phyloP scores from a whole-genome alignment of 495 filamentous ascomycete species.

The Sphaerosporella brunnea region DNA sequence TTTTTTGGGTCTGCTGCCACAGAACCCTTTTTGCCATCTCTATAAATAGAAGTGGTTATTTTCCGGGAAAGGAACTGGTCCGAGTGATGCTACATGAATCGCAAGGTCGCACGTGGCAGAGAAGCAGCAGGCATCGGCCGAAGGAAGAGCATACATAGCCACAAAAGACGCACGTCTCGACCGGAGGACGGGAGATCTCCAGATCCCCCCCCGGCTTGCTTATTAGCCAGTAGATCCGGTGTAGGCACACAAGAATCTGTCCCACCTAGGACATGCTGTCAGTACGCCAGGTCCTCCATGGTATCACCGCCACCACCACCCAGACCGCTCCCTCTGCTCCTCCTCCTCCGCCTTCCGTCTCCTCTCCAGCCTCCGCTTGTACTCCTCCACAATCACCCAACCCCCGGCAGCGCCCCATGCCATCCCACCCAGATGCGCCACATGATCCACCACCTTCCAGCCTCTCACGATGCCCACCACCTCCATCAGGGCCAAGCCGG shows the following conservation, averaged over 20 bases:
- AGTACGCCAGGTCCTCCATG: too few species aligned
- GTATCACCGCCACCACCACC: background rate
- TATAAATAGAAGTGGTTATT: background rate
- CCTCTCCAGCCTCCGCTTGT: conserved; percentile 13
- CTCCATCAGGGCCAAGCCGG: conserved; percentile 32
- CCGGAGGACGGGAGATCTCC: too few species aligned
- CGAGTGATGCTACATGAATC: background rate
- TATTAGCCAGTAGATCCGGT: too few species aligned
- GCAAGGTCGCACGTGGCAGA: background rate
- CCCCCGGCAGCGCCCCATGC: conserved; percentile 11
- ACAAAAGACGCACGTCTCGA: too few species aligned
- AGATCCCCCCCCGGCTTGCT: too few species aligned
- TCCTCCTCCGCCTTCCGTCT: conserved; percentile 8
- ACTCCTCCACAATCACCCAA: conserved; percentile 15
- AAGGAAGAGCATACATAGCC: too few species aligned
- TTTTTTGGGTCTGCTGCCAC: background rate
- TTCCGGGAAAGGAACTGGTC: background rate
- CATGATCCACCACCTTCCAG: conserved; percentile 39
- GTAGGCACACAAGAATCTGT: background rate
- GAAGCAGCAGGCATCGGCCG: too few species aligned
- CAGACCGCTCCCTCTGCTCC: background rate
- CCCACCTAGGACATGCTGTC: too few species aligned
- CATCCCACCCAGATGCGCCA: conserved; percentile 52
- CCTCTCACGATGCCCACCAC: conserved; percentile 29
- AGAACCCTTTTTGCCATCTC: background rate